Conservation (phyloP, 805 yeast species). For the Candida methanosorbosa region DNA sequence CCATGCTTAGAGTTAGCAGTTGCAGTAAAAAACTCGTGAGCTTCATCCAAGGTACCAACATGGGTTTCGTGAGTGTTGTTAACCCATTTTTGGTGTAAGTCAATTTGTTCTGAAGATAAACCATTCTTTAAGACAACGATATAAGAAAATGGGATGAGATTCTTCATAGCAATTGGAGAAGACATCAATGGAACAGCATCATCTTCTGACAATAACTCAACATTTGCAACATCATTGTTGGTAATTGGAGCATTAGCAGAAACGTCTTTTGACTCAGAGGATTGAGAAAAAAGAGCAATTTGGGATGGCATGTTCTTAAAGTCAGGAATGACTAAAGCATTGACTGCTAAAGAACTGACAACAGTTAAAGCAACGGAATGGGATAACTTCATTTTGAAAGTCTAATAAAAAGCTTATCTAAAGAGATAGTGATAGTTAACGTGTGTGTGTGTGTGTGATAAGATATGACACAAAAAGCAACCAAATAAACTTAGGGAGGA, state of each 20-base stretch:
- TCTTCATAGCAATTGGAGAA: constrained; percentile 31
- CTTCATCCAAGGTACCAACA: constrained; percentile 18
- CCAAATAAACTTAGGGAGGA: too few relatives aligned
- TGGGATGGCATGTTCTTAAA: constrained; percentile 2
- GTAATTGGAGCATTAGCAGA: constrained; percentile 2
- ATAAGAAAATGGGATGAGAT: constrained; percentile 64
- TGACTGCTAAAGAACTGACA: constrained; percentile 23
- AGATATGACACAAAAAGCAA: too few relatives aligned
- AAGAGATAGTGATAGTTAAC: too few relatives aligned
- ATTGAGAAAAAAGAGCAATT: background rate
- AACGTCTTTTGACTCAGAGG: constrained; percentile 1
- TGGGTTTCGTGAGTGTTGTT: constrained; percentile 39
- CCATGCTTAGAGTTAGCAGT: constrained; percentile 33
- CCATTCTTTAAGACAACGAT: constrained; percentile 77
- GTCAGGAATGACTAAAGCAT: constrained; percentile 55
- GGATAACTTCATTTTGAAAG: constrained; percentile 11
- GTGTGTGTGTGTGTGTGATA: too few relatives aligned
- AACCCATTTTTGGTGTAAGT: constrained; percentile 64
- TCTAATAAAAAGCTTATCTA: too few relatives aligned
- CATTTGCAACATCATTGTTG: background rate
- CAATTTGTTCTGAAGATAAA: constrained; percentile 41
- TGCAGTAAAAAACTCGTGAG: constrained; percentile 21
- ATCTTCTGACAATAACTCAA: constrained; percentile 8
- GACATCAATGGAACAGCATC: constrained; percentile 40
- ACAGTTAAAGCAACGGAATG: constrained; percentile 17